A percentile compares a stretch with the other conserved stretches of the same genome.
These are phyloP conservation scores for Beauveria varroae DNA, from an alignment of 2,329 filamentous ascomycete species.

Conservation along the genomic window DNA sequence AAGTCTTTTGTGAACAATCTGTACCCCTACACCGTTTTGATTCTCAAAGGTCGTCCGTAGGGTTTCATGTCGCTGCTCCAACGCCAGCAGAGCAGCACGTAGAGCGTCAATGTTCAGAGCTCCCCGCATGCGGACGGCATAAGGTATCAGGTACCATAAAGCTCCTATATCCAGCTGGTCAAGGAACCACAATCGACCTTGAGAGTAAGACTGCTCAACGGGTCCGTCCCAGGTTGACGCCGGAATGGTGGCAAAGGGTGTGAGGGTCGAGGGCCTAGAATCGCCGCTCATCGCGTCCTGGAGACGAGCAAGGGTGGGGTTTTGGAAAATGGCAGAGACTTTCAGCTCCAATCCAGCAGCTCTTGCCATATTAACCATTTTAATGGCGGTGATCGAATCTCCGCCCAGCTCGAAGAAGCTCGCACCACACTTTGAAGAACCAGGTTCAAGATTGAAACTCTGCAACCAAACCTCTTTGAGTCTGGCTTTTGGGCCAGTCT, in stretches of 20 bases:
- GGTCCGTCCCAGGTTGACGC: constrained; percentile 9
- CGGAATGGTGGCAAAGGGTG: background rate
- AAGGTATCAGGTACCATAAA: constrained; percentile 16
- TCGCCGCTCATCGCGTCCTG: background rate
- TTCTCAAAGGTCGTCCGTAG: constrained; percentile 16
- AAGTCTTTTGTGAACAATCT: constrained; percentile 3
- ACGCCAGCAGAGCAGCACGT: constrained; percentile 7
- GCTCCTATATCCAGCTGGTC: constrained; percentile 15
- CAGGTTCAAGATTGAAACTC: background rate
- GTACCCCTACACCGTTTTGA: constrained; percentile 10
- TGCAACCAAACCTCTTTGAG: background rate
- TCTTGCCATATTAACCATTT: constrained; percentile 10
- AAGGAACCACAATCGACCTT: constrained; percentile 18
- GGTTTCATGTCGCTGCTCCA: constrained; percentile 17
- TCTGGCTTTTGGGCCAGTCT: background rate
- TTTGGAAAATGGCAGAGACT: background rate
- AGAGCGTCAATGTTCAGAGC: constrained; percentile 13
- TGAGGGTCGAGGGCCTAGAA: background rate
- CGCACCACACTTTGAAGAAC: background rate
- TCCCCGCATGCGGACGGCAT: constrained; percentile 13
- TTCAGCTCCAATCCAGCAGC: background rate
- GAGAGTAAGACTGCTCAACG: constrained; percentile 18
- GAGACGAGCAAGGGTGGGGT: background rate
- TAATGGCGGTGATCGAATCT: background rate
- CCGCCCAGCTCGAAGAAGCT: constrained; percentile 5